Percentiles rank a stretch among this genome's conserved stretches.
Evolutionary conservation across 148 eudicot genomes (phyloP).

Genomic region (Rhododendron mucronatum): DNA sequence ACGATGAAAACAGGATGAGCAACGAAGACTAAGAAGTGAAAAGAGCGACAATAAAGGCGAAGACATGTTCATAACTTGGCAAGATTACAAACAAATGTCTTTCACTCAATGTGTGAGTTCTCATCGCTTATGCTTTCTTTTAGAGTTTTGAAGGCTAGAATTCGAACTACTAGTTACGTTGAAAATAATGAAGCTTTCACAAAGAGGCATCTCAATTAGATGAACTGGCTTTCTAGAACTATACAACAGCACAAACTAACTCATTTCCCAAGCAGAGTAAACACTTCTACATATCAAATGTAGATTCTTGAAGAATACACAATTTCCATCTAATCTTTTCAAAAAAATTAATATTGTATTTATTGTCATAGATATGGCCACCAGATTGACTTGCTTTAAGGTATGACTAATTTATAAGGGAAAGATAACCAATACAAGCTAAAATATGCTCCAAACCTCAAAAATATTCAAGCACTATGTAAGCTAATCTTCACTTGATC

Average conservation of each 20-base stretch:
- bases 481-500: neutral
- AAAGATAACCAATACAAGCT: neutral
- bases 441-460: neutral
- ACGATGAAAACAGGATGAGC: conserved; percentile 40
- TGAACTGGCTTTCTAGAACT: neutral
- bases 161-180: neutral
- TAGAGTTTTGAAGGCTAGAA: neutral
- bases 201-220: neutral
- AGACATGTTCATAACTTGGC: conserved; percentile 40
- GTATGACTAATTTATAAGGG: neutral
- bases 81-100: conserved; percentile 54
- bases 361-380: neutral
- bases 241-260: neutral
- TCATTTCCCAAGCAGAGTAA: neutral
- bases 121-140: neutral
- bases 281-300: neutral
- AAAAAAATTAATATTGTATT: too few relatives aligned
- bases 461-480: neutral
- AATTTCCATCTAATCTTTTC: neutral
- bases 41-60: conserved; percentile 17
- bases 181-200: neutral
- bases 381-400: neutral
- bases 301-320: neutral
- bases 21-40: conserved; percentile 25
- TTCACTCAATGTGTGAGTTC: conserved; percentile 52